Evolutionary conservation across 805 yeast species (phyloP), one percentile per base, ranked within the genome.

Genomic region (Dipodascus geniculatus): DNA sequence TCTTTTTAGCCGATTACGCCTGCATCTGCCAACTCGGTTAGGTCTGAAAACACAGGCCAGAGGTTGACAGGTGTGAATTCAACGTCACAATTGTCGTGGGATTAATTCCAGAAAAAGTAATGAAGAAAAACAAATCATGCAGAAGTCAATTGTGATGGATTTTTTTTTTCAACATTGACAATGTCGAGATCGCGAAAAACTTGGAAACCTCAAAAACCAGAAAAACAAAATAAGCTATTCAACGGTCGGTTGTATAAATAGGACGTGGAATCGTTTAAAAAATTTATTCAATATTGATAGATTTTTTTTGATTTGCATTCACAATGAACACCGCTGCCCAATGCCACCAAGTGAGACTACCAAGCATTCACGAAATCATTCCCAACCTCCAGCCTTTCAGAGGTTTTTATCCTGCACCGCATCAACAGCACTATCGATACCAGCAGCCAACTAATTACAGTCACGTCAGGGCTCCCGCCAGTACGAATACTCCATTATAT

Each of bases 311-410:
- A n/a, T n/a, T n/a, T n/a, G n/a, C n/a, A n/a, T n/a, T n/a, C n/a
- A n/a, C n/a, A n/a, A n/a, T n/a, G n/a, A n/a, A n/a, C n/a, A n/a
- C n/a, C n/a, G n/a, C n/a, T n/a, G n/a, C n/a, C n/a, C n/a, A n/a
- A n/a, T n/a, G n/a, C n/a, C n/a, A n/a, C 20, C 38, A 48, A 14
- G 23, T 52, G n/a, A 51, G 48, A 28, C 48, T 52, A 14, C 50
- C 53, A 11, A 28, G 44, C 20, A 23, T 52, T 22, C 33, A 28
- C 33, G 33, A 28, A 28, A 28, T 28, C 11, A 28, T 28, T 28
- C 33, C 33, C 6, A 28, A 28, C 11, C 11, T 28, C 11, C 33
- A 28, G 11, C 33, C 33, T 28, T 28, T 28, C 11, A 28, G 33
- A 28, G 33, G 33, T 6, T 28, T 28, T 11, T 28, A 28, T 11